Conservation (phyloP, 495 filamentous ascomycete genomes). For the Neurospora sublineolata region DNA sequence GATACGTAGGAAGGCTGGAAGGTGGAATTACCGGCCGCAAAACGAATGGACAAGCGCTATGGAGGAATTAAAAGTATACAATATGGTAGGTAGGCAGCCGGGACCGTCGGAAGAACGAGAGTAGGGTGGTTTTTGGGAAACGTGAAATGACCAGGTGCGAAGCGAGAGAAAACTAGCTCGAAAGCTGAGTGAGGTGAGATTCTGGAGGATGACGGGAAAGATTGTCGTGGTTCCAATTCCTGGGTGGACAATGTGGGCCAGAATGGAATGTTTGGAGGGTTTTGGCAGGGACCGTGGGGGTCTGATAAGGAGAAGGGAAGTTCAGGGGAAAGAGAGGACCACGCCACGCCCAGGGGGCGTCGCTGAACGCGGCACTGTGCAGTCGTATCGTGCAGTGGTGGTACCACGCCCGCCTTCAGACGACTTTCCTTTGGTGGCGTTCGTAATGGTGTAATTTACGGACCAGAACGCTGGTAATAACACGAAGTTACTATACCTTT, state of each 20-base stretch:
- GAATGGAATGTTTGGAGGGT: not conserved
- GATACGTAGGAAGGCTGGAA: not conserved
- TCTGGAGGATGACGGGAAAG: not conserved
- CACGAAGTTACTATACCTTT: not conserved
- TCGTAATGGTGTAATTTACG: not conserved
- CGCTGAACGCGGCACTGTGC: not conserved
- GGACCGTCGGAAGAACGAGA: slow-evolving; percentile 9
- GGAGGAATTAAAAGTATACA: not conserved
- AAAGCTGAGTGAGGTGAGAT: slow-evolving; percentile 17
- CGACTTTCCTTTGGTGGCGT: not conserved
- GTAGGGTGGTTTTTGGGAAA: slow-evolving; percentile 2
- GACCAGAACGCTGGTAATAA: not conserved
- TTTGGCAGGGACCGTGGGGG: not conserved
- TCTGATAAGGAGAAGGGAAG: not conserved
- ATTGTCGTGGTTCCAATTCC: not conserved
- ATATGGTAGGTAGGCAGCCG: not conserved
- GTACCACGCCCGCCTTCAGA: not conserved
- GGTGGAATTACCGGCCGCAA: not conserved
- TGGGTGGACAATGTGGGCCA: not conserved
- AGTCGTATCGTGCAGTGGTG: not conserved
- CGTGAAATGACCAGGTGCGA: not conserved
- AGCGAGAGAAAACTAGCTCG: slow-evolving; percentile 19
- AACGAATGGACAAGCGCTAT: not conserved
- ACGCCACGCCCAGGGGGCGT: not conserved
- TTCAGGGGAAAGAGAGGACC: not conserved